Conservation (phyloP, 768 basidiomycete species). For the Lactifluus volemus region DNA sequence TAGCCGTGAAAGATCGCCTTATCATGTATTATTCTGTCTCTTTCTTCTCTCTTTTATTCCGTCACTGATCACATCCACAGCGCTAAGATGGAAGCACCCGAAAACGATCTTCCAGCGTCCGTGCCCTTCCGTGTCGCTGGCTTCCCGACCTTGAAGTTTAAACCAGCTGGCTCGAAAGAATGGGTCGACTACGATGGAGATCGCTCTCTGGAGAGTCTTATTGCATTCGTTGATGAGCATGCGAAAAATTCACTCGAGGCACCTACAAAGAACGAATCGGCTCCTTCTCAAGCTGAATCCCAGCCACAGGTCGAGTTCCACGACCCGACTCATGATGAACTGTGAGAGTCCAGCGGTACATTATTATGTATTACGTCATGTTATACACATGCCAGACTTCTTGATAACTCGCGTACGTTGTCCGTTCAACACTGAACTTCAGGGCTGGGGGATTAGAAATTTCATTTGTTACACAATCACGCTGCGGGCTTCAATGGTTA, state of each 20-base stretch:
- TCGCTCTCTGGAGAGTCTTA: constrained; percentile 75
- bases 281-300: constrained; percentile 11
- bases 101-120: constrained; percentile 90
- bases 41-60: neutral
- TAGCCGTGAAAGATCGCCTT: constrained; percentile 60
- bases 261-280: constrained; percentile 21
- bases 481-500: neutral
- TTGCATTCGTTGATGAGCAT: constrained; percentile 75
- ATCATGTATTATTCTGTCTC: constrained; percentile 49
- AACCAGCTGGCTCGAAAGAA: constrained; percentile 74
- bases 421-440: no score
- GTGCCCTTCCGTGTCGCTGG: constrained; percentile 80
- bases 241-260: constrained; percentile 63
- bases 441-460: no score
- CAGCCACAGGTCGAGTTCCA: constrained; percentile 22
- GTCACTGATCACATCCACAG: constrained; percentile 31
- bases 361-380: neutral
- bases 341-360: constrained; percentile 2
- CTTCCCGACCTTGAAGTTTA: constrained; percentile 97
- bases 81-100: constrained; percentile 93
- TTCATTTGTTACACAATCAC: neutral
- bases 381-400: neutral
- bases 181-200: constrained; percentile 95
- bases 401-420: no score
- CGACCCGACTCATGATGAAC: constrained; percentile 20